phyloP scores from a whole-genome alignment of 2,329 filamentous ascomycete genomes.

The Microcyclosporella mali region DNA sequence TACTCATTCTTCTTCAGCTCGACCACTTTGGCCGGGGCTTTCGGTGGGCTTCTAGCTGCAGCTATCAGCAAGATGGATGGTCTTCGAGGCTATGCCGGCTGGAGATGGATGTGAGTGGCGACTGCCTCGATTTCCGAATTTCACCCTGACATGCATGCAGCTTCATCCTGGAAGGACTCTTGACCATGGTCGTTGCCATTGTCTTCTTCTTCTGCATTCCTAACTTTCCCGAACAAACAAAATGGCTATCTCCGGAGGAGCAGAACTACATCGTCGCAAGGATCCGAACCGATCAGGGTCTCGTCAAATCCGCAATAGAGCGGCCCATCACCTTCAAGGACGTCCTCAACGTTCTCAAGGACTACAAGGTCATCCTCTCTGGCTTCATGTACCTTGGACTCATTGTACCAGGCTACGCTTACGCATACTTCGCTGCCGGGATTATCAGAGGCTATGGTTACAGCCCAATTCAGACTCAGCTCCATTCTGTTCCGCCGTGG shows the following conservation, averaged over 20 bases:
- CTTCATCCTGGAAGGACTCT: slow-evolving; percentile 53
- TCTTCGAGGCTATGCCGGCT: slow-evolving; percentile 43
- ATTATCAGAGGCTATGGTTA: no score
- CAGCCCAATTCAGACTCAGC: neutral
- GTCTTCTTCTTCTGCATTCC: slow-evolving; percentile 20
- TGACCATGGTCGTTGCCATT: slow-evolving; percentile 57
- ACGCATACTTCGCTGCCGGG: no score
- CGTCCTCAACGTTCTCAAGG: neutral
- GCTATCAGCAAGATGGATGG: slow-evolving; percentile 66
- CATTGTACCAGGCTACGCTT: slow-evolving; percentile 68
- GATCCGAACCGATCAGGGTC: slow-evolving; percentile 53
- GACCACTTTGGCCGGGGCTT: slow-evolving; percentile 71
- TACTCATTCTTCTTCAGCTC: slow-evolving; percentile 77
- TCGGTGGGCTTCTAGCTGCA: slow-evolving; percentile 67
- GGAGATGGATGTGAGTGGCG: slow-evolving; percentile 31
- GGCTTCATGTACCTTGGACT: slow-evolving; percentile 49
- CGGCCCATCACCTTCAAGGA: slow-evolving; percentile 14
- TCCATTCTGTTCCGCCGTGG: neutral
- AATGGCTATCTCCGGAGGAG: neutral
- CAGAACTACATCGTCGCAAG: slow-evolving; percentile 45
- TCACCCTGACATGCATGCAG: slow-evolving; percentile 30
- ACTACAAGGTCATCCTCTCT: slow-evolving; percentile 49
- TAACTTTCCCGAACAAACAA: neutral
- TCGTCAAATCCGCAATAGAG: no score
- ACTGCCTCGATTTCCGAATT: neutral